Evolutionary conservation across 1,139 yeast genomes (phyloP).

Genomic region (Magnusiomyces suaveolens): DNA sequence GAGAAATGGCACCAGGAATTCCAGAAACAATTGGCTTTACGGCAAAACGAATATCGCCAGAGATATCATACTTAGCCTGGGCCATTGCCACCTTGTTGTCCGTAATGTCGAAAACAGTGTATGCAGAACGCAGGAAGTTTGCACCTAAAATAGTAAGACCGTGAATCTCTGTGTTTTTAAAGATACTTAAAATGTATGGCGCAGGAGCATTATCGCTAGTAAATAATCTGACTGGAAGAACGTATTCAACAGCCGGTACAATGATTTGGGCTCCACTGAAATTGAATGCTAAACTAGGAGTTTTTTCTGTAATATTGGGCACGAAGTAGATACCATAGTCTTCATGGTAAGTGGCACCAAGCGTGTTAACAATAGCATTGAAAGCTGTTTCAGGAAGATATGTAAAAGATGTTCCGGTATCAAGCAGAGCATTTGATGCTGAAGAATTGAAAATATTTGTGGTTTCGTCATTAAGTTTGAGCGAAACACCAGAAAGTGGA

Average conservation of each 20-base stretch:
- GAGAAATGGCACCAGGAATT: slow-evolving; percentile 17
- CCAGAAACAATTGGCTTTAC: slow-evolving; percentile 5
- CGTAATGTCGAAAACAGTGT: slow-evolving; percentile 12
- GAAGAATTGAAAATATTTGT: neutral
- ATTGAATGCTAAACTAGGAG: slow-evolving; percentile 9
- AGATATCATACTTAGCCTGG: slow-evolving; percentile 9
- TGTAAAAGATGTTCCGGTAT: slow-evolving; percentile 32
- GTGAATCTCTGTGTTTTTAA: slow-evolving; percentile 9
- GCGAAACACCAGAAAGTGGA: slow-evolving; percentile 6
- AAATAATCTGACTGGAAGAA: slow-evolving; percentile 8
- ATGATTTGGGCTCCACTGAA: slow-evolving; percentile 11
- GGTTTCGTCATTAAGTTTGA: neutral
- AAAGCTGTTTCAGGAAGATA: slow-evolving; percentile 24
- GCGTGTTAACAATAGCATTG: slow-evolving; percentile 19
- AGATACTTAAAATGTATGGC: slow-evolving; percentile 12
- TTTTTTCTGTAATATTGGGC: slow-evolving; percentile 6
- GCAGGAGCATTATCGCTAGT: slow-evolving; percentile 10
- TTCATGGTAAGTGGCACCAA: slow-evolving; percentile 16
- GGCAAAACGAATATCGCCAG: neutral
- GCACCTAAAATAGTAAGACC: slow-evolving; percentile 13
- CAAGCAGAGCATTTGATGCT: slow-evolving; percentile 25
- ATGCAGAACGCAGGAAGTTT: slow-evolving; percentile 11
- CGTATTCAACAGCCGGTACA: slow-evolving; percentile 11
- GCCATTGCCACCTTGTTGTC: slow-evolving; percentile 11
- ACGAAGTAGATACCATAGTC: slow-evolving; percentile 13